Conservation (phyloP, 2,329 filamentous ascomycete genomes). For the Podosphaera fusca region DNA sequence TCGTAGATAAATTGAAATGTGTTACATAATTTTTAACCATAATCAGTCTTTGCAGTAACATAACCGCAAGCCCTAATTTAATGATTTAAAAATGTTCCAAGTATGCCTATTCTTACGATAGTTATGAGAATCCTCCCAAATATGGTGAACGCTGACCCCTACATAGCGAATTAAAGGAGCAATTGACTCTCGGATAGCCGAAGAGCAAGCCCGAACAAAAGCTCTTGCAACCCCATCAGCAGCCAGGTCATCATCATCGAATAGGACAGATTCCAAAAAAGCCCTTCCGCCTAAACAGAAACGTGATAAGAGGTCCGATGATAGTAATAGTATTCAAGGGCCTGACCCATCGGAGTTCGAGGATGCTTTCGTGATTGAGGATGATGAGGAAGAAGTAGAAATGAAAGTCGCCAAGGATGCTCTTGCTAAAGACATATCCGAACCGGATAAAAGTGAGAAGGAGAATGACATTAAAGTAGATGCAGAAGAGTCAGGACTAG, state of each 20-base stretch:
- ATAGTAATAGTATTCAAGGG: slow-evolving; percentile 10
- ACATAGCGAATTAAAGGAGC: slow-evolving; percentile 56
- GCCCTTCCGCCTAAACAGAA: slow-evolving; percentile 12
- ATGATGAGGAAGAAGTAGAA: slow-evolving; percentile 34
- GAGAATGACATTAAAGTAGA: neutral
- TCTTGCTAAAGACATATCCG: neutral
- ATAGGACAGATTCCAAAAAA: slow-evolving; percentile 9
- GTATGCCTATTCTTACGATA: slow-evolving; percentile 6
- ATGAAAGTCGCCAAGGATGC: neutral
- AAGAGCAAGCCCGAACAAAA: slow-evolving; percentile 56
- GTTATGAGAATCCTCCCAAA: neutral
- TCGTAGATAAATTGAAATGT: no score
- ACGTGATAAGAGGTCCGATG: slow-evolving; percentile 12
- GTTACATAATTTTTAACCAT: neutral
- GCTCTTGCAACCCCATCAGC: slow-evolving; percentile 19
- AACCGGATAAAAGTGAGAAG: neutral
- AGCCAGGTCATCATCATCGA: slow-evolving; percentile 21
- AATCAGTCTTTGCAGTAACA: neutral
- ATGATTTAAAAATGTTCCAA: slow-evolving; percentile 16
- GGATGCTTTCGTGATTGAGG: slow-evolving; percentile 65
- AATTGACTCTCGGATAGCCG: slow-evolving; percentile 69
- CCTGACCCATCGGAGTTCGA: slow-evolving; percentile 79
- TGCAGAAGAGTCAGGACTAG: neutral
- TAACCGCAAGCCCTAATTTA: neutral
- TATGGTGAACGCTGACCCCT: slow-evolving; percentile 4